phyloP scores from a whole-genome alignment of 1,139 yeast genomes.

The Saccharomyces hybrid region DNA sequence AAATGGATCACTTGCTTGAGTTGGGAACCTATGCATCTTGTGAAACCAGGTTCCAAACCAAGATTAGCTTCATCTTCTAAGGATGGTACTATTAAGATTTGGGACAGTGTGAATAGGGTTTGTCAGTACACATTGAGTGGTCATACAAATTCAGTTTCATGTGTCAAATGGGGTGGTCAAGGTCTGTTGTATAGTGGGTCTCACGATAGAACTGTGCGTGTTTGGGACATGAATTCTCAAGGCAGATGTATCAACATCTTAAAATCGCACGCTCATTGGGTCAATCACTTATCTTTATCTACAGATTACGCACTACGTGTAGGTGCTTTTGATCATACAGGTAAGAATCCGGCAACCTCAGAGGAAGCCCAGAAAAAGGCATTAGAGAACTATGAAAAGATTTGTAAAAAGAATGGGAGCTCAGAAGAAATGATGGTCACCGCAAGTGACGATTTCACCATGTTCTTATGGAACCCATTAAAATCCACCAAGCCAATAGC shows the following conservation, averaged over 20 bases:
- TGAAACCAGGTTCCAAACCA: slow-evolving; percentile 56
- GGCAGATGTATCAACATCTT: slow-evolving; percentile 77
- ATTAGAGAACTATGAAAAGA: slow-evolving; percentile 62
- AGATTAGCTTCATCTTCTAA: slow-evolving; percentile 83
- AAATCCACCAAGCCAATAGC: slow-evolving; percentile 74
- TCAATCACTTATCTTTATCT: slow-evolving; percentile 83
- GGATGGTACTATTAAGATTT: slow-evolving; percentile 81
- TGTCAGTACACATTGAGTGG: slow-evolving; percentile 75
- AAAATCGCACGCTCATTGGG: slow-evolving; percentile 96
- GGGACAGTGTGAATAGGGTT: slow-evolving; percentile 77
- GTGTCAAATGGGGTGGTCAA: slow-evolving; percentile 94
- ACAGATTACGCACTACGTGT: slow-evolving; percentile 83
- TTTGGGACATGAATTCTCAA: slow-evolving; percentile 72
- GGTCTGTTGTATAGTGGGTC: slow-evolving; percentile 84
- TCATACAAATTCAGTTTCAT: slow-evolving; percentile 81
- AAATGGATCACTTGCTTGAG: slow-evolving; percentile 86
- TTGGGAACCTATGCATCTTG: slow-evolving; percentile 93
- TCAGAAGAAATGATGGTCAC: slow-evolving; percentile 79
- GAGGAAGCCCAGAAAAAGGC: slow-evolving; percentile 58
- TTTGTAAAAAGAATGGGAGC: slow-evolving; percentile 64
- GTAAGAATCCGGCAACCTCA: slow-evolving; percentile 41
- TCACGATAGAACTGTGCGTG: too few relatives aligned
- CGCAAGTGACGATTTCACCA: slow-evolving; percentile 95
- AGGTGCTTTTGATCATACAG: slow-evolving; percentile 73
- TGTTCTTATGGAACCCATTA: slow-evolving; percentile 94